These are phyloP conservation scores for Coemansia sp. DNA, from an alignment of 192 early-diverging fungal species.

Conservation along the genomic window DNA sequence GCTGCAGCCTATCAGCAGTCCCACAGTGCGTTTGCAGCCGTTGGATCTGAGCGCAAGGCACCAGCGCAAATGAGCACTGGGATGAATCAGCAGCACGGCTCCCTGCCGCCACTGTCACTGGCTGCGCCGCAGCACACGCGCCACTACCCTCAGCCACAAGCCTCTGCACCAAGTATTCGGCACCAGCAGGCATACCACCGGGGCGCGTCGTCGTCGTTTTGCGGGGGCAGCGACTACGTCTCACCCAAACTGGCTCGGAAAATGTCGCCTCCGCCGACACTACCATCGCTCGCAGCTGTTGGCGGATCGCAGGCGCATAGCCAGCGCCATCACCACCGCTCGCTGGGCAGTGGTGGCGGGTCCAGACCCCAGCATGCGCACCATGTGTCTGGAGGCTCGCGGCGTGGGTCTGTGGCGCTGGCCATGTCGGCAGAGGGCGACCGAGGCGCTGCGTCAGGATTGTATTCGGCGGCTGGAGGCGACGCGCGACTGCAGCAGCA, in stretches of 20 bases:
- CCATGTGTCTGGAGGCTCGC: background rate
- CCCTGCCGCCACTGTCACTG: background rate
- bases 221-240: background rate
- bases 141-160: background rate
- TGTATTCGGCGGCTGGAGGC: background rate
- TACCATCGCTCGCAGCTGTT: background rate
- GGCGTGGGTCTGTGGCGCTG: background rate
- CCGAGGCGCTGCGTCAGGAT: background rate
- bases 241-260: background rate
- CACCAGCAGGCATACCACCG: constrained; percentile 3
- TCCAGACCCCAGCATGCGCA: background rate
- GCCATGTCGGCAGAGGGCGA: background rate
- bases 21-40: background rate
- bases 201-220: background rate
- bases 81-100: background rate
- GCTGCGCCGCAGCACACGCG: background rate
- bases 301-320: background rate
- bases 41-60: background rate
- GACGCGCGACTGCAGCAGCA: background rate
- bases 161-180: background rate
- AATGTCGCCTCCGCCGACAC: background rate
- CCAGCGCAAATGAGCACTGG: background rate
- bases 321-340: background rate
- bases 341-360: background rate
- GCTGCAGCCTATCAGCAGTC: constrained; percentile 2